Base-by-base conservation (phyloP, 257 asterid genomes). In the Marsdenia floribunda region DNA sequence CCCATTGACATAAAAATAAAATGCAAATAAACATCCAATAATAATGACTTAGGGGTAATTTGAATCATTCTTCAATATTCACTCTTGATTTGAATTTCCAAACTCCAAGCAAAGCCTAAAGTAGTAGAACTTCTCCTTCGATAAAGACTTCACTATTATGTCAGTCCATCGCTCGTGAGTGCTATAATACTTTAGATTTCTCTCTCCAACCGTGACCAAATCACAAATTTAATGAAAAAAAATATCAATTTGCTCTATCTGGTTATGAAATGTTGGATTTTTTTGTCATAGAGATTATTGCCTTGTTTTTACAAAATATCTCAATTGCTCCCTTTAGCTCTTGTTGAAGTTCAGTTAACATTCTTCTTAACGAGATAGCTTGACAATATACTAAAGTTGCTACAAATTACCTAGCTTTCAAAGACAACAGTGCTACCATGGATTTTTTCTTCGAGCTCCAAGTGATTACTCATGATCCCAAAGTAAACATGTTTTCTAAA, bases 221-320 rank as follows among this genome's bases (percentile, higher is more conserved):
- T 29, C 33, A 29, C 33, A 1, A n/a, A 70, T 42, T 9, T n/a
- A 70, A 47, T 70, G 59, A 12, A 38, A 13, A 3, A 21, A 2
- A 14, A 50, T 29, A 29, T 29, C 33, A 29, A 29, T 29, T 29
- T 29, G 0, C 33, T 29, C 33, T 29, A 29, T 29, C 1, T 1
- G 33, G 33, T 29, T 29, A 1, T 29, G 75, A 11, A 55, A 70
- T 3, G 18, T 14, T 1, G 66, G 80, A 71, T 70, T 76, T 7
- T 7, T 77, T 70, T n/a, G 47, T 44, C 10, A 44, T 44, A 1
- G 47, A 44, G 10, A 44, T 44, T 9, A 9, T 44, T 5, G 47
- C 33, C 2, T 44, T 68, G 44, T 79, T 79, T 5, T 73, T 72
- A 47, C 75, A 73, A 21, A 66, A 55, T 0, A 73, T 73, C 3